Evolutionary conservation across 257 asterid species (phyloP).

Genomic region (Verbascum thapsus): DNA sequence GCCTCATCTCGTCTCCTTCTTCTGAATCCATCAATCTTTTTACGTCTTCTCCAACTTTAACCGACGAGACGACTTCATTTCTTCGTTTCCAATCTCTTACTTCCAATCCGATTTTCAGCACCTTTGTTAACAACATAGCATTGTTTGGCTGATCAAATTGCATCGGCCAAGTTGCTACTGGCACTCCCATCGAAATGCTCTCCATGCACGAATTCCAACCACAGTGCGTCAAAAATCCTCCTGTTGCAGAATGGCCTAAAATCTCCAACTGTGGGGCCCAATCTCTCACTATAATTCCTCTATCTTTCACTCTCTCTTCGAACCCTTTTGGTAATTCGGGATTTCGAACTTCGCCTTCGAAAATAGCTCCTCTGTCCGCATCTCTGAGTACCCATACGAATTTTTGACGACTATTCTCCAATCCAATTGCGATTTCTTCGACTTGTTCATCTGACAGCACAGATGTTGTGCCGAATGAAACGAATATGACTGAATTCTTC

Average conservation of each 20-base stretch:
- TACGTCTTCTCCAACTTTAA: too few relatives aligned
- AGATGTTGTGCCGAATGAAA: slow-evolving; percentile 67
- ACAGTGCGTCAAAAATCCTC: too few relatives aligned
- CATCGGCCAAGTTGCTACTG: too few relatives aligned
- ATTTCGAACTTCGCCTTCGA: slow-evolving; percentile 32
- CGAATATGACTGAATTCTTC: slow-evolving; percentile 43
- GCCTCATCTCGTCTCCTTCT: slow-evolving; percentile 52
- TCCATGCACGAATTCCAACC: too few relatives aligned
- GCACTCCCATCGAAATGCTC: too few relatives aligned
- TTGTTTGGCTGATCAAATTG: too few relatives aligned
- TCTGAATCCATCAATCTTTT: slow-evolving; percentile 49
- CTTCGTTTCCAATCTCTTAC: slow-evolving; percentile 10
- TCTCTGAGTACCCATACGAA: slow-evolving; percentile 68
- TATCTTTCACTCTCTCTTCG: too few relatives aligned
- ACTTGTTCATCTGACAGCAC: slow-evolving; percentile 46
- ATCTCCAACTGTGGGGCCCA: too few relatives aligned
- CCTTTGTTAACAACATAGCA: slow-evolving; percentile 8
- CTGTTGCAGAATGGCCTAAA: too few relatives aligned
- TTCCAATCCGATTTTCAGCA: slow-evolving; percentile 4
- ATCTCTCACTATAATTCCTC: too few relatives aligned
- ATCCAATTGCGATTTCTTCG: too few relatives aligned
- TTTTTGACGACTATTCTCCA: slow-evolving; percentile 50
- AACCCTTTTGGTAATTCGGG: slow-evolving; percentile 28
- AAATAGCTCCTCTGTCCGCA: slow-evolving; percentile 61
- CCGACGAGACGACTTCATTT: background rate